phyloP scores from a whole-genome alignment of 2,329 filamentous ascomycete species.

The Remersonia thermophila region DNA sequence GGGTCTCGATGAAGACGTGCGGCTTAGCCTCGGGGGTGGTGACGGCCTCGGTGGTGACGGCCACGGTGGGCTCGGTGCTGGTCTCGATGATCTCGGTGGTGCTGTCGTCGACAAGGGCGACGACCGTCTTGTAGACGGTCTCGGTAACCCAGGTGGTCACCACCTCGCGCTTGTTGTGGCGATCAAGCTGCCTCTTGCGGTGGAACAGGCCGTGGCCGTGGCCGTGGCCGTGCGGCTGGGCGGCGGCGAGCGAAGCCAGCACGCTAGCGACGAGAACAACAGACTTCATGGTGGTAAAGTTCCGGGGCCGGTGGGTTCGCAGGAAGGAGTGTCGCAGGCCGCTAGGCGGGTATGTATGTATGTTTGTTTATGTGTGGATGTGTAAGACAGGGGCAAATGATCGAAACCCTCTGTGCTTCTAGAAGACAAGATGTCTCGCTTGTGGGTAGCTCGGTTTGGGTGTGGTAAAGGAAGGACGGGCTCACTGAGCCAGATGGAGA shows the following conservation, averaged over 20 bases:
- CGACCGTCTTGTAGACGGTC: slow-evolving; percentile 40
- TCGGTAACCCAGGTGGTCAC: slow-evolving; percentile 34
- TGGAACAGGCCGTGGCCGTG: slow-evolving; percentile 18
- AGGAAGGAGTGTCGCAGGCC: not conserved
- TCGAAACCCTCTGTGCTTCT: not conserved
- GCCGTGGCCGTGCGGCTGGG: slow-evolving; percentile 35
- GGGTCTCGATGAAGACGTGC: slow-evolving; percentile 10
- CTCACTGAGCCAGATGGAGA: slow-evolving; percentile 15
- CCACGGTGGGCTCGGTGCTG: slow-evolving; percentile 10
- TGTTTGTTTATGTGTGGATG: too few species aligned
- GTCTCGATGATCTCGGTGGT: slow-evolving; percentile 34
- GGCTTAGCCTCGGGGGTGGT: slow-evolving; percentile 10
- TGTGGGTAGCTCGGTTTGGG: too few species aligned
- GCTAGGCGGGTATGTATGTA: not conserved
- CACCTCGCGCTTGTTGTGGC: slow-evolving; percentile 29
- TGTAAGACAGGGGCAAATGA: not conserved
- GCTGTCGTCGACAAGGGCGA: slow-evolving; percentile 35
- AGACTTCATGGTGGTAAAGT: slow-evolving; percentile 30
- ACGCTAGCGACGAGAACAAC: slow-evolving; percentile 28
- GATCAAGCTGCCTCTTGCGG: slow-evolving; percentile 24
- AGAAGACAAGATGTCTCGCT: too few species aligned
- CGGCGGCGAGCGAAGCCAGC: slow-evolving; percentile 33
- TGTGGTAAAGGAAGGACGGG: not conserved
- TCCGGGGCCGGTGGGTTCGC: not conserved
- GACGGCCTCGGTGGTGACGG: slow-evolving; percentile 10